phyloP scores from a whole-genome alignment of 495 filamentous ascomycete species.

The Tirmania nivea region DNA sequence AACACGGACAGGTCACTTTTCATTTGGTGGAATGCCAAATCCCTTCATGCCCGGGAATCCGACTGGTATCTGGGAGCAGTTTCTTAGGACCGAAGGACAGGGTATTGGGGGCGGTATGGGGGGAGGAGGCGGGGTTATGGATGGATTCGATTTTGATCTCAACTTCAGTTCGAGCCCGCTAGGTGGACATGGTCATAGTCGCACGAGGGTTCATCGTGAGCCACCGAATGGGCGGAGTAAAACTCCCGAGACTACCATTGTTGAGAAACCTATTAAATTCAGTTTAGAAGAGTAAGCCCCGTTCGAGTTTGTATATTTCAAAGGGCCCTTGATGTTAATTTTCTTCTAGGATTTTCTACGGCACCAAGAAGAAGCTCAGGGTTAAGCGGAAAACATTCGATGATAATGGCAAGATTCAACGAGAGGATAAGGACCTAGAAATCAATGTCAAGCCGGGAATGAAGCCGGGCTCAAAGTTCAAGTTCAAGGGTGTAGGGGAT shows the following conservation, averaged over 20 bases:
- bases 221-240: slow-evolving; percentile 20
- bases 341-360: slow-evolving; percentile 35
- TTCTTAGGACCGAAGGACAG: slow-evolving; percentile 35
- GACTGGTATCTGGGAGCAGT: slow-evolving; percentile 64
- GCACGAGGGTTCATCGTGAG: slow-evolving; percentile 15
- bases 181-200: slow-evolving; percentile 21
- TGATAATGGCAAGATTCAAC: slow-evolving; percentile 53
- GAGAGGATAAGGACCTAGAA: slow-evolving; percentile 73
- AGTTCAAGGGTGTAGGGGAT: slow-evolving; percentile 87
- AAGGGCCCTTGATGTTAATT: neutral
- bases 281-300: slow-evolving; percentile 48
- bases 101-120: slow-evolving; percentile 23
- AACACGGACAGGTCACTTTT: slow-evolving; percentile 51
- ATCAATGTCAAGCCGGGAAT: slow-evolving; percentile 87
- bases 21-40: slow-evolving; percentile 24
- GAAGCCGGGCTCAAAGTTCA: slow-evolving; percentile 91
- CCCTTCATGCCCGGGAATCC: slow-evolving; percentile 66
- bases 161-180: slow-evolving; percentile 20
- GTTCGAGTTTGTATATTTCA: neutral
- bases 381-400: slow-evolving; percentile 94
- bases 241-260: slow-evolving; percentile 71
- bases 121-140: slow-evolving; percentile 27
- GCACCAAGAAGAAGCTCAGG: slow-evolving; percentile 84
- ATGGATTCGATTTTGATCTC: slow-evolving; percentile 28
- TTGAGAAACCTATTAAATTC: slow-evolving; percentile 63